A percentile compares a stretch with the other conserved stretches of the same genome.
phyloP scores from a whole-genome alignment of 345 rosid species.

The Physaria fendleri region DNA sequence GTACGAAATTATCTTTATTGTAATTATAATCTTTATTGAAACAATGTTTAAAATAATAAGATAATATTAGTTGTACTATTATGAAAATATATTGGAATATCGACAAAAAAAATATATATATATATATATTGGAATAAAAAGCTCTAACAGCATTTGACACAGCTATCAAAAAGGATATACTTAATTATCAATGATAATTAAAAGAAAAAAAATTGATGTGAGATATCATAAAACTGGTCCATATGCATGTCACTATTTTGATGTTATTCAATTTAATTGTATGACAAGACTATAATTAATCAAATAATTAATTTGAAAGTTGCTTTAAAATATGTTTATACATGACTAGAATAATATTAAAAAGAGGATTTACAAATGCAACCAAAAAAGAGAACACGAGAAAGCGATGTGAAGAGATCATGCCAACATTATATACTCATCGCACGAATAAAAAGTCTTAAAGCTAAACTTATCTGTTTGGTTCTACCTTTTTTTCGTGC shows the following conservation, averaged over 20 bases:
- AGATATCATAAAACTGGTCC: background rate
- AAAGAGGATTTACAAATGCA: background rate
- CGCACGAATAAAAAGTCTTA: conserved; percentile 29
- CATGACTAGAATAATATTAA: conserved; percentile 1
- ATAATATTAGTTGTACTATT: no score
- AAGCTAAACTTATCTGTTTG: conserved; percentile 16
- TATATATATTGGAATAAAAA: no score
- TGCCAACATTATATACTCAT: conserved; percentile 27
- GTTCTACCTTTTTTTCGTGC: background rate
- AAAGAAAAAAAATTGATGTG: background rate
- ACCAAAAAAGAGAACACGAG: conserved; percentile 13
- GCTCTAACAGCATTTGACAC: no score
- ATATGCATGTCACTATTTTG: background rate
- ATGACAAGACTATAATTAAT: conserved; percentile 3
- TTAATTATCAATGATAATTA: no score
- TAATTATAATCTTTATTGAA: no score
- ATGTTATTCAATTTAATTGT: background rate
- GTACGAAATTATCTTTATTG: no score
- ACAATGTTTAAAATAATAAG: no score
- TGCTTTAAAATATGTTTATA: conserved; percentile 12
- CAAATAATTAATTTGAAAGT: conserved; percentile 1
- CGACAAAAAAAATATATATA: no score
- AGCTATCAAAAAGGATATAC: no score
- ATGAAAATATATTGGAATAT: no score
- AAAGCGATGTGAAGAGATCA: conserved; percentile 29